Base-by-base conservation (phyloP, 495 filamentous ascomycete species). In the Haplographium delicatum region DNA sequence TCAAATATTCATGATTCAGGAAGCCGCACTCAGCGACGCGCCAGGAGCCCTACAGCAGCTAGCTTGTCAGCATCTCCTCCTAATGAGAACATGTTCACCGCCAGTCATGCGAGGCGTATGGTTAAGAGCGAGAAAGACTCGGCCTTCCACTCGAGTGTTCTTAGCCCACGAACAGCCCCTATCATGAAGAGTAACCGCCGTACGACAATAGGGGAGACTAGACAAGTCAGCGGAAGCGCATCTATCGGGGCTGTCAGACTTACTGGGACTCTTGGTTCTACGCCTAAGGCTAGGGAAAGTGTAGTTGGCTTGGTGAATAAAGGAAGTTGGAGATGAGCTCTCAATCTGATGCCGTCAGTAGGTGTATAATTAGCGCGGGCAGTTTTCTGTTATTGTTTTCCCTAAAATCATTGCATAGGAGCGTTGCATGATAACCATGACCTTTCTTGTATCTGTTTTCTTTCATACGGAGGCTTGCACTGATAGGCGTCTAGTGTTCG, bases 31-130 rank as follows among this genome's bases (percentile, higher is more conserved):
- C 78, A 83, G 26, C 80, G 82, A 27, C 75, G 82, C 31, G 42
- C 42, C 15, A 76, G 83, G 48, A 85, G 82, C 58, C 84, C 84
- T 3, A 78, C 74, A 8, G 72, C 76, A 40, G 54, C 57, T 9
- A 68, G 65, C 4, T 72, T 72, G 19, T 62, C 75, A 16, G 68
- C 75, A 10, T 78, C 73, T 49, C 79, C 82, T 22, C 78, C 80
- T 1, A 76, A 67, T 39, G 82, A 83, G 42, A 71, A 72, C 67
- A 72, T 86, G 66, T 87, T 87, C 70, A 83, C 82, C 4, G 80
- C 83, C 22, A 77, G 77, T 15, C 83, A 86, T 50, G 83, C 84
- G 6, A 71, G 84, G 25, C 70, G 84, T 11, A 86, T 88, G 82
- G 81, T 82, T 19, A 83, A 78, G 65, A 76, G 72, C 47, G 82